Conservation (phyloP, 139 green algal genomes). For the Closterium sp. region DNA sequence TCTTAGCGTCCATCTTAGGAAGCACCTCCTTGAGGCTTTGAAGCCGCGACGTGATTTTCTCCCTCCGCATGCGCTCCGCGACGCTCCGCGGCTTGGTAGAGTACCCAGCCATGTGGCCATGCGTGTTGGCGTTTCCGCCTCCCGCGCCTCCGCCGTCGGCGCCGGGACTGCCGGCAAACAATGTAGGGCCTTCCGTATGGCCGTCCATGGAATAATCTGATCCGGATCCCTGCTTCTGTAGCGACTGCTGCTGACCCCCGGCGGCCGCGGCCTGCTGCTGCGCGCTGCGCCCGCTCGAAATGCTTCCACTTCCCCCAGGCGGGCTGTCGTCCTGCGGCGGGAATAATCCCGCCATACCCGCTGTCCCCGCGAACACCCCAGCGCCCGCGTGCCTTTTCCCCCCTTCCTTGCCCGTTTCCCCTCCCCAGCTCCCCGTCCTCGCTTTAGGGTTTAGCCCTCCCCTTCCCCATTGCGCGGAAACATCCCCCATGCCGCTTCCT, state of each 20-base stretch:
- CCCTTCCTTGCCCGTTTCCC: neutral
- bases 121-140: neutral
- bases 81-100: constrained; percentile 33
- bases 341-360: neutral
- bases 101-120: neutral
- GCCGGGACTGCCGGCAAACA: neutral
- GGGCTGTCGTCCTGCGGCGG: neutral
- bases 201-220: neutral
- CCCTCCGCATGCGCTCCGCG: constrained; percentile 26
- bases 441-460: neutral
- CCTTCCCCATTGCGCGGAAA: neutral
- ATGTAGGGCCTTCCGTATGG: neutral
- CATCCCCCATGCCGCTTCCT: neutral
- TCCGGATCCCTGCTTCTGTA: neutral
- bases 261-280: neutral
- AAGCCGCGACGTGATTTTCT: constrained; percentile 32
- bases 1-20: constrained; percentile 26
- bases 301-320: neutral
- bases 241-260: neutral
- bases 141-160: neutral
- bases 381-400: neutral
- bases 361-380: neutral
- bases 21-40: constrained; percentile 43
- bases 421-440: neutral
- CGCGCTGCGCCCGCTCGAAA: neutral